Conservation (phyloP, 805 yeast species). For the Zygosaccharomyces siamensis region DNA sequence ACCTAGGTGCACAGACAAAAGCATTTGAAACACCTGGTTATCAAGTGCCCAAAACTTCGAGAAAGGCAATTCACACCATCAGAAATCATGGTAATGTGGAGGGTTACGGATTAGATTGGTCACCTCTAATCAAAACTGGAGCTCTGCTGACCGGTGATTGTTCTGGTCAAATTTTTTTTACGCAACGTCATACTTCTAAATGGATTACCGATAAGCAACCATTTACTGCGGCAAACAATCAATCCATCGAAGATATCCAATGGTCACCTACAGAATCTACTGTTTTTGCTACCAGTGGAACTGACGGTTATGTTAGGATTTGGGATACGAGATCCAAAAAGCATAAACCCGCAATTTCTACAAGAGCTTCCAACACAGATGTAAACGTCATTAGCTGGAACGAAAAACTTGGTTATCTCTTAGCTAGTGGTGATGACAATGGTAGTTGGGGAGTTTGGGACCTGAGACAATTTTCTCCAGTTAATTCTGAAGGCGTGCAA, state of each 20-base stretch:
- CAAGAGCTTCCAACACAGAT: conserved; percentile 73
- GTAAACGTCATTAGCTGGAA: conserved; percentile 97
- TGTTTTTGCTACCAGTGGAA: conserved; percentile 92
- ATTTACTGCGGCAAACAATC: conserved; percentile 53
- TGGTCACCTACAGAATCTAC: conserved; percentile 92
- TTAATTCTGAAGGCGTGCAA: conserved; percentile 38
- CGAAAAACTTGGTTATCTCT: conserved; percentile 72
- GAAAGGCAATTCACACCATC: conserved; percentile 78
- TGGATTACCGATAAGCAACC: conserved; percentile 89
- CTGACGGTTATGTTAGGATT: conserved; percentile 81
- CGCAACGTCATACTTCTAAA: conserved; percentile 66
- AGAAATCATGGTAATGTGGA: conserved; percentile 89
- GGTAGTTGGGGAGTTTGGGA: conserved; percentile 99
- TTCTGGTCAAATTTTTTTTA: conserved; percentile 74
- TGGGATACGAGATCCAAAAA: conserved; percentile 96
- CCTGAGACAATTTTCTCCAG: conserved; percentile 71
- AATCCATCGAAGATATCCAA: conserved; percentile 93
- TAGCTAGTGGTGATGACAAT: conserved; percentile 96
- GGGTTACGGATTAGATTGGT: conserved; percentile 97
- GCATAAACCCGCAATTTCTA: conserved; percentile 85
- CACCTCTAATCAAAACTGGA: conserved; percentile 77
- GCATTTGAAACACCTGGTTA: conserved; percentile 88
- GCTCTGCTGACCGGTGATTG: conserved; percentile 84
- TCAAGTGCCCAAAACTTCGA: conserved; percentile 67
- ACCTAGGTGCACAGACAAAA: conserved; percentile 69